phyloP scores from a whole-genome alignment of 257 asterid species.

The Solanum clarkiae region DNA sequence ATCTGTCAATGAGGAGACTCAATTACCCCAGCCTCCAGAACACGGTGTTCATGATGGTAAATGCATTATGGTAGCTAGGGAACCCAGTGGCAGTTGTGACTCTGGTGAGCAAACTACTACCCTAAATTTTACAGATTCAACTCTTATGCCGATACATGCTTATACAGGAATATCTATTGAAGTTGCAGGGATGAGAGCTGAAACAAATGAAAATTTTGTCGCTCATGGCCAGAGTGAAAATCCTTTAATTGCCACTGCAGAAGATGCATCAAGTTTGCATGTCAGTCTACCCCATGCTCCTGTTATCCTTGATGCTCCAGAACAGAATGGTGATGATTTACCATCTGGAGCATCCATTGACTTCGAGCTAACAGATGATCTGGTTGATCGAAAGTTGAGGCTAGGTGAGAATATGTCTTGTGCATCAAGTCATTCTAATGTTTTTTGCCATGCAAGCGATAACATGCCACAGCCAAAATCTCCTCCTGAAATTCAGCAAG shows the following conservation, averaged over 20 bases:
- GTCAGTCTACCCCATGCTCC: slow-evolving; percentile 11
- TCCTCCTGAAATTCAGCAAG: slow-evolving; percentile 9
- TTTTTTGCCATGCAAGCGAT: slow-evolving; percentile 8
- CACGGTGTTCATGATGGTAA: background rate
- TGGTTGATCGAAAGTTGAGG: slow-evolving; percentile 3
- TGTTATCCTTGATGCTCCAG: slow-evolving; percentile 12
- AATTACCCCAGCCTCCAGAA: slow-evolving; percentile 8
- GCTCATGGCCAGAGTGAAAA: background rate
- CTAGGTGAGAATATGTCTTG: slow-evolving; percentile 7
- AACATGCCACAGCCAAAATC: slow-evolving; percentile 9
- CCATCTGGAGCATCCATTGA: slow-evolving; percentile 15
- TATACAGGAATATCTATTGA: slow-evolving; percentile 20
- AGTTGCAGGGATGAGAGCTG: slow-evolving; percentile 6
- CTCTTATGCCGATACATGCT: slow-evolving; percentile 10
- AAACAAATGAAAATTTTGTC: slow-evolving; percentile 11
- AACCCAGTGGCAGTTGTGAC: slow-evolving; percentile 10
- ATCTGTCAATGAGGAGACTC: background rate
- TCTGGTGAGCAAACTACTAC: slow-evolving; percentile 24
- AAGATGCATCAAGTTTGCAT: slow-evolving; percentile 13
- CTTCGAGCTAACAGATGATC: slow-evolving; percentile 16
- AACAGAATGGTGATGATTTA: slow-evolving; percentile 20
- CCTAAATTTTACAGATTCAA: slow-evolving; percentile 19
- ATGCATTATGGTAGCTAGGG: slow-evolving; percentile 8
- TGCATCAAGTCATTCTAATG: slow-evolving; percentile 11
- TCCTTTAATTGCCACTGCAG: slow-evolving; percentile 1